Evolutionary conservation across 306 rosid species (phyloP).

Genomic region (Vicia faba): DNA sequence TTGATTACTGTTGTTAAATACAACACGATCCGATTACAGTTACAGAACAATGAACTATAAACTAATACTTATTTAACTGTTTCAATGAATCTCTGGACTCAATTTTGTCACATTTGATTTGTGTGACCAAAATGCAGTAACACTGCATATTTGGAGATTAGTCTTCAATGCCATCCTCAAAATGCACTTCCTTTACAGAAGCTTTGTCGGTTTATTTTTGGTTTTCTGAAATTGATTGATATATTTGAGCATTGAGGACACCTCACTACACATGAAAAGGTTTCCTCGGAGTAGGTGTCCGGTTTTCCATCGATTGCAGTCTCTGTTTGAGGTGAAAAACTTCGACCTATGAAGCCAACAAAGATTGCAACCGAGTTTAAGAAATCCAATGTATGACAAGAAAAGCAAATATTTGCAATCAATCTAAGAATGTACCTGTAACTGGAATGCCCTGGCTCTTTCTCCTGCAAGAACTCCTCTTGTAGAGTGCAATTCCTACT

Average conservation of each 20-base stretch:
- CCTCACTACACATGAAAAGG: constrained; percentile 55
- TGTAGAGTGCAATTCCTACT: constrained; percentile 86
- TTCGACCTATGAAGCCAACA: constrained; percentile 65
- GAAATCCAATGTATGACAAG: neutral
- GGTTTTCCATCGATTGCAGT: constrained; percentile 86
- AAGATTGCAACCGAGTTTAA: neutral
- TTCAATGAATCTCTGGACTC: constrained; percentile 8
- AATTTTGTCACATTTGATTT: constrained; percentile 4
- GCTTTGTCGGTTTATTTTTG: constrained; percentile 13
- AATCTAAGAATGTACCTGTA: constrained; percentile 62
- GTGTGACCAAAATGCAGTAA: constrained; percentile 9
- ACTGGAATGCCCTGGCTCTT: constrained; percentile 90
- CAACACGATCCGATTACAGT: neutral
- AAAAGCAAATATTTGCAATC: neutral
- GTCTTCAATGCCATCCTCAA: constrained; percentile 12
- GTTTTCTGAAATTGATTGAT: constrained; percentile 12
- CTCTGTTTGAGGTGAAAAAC: constrained; percentile 95
- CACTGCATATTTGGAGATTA: constrained; percentile 4
- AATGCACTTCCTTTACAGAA: constrained; percentile 6
- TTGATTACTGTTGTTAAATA: neutral
- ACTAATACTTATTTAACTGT: neutral
- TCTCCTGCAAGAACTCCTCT: constrained; percentile 94
- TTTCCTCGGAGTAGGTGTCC: constrained; percentile 87
- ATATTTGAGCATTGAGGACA: constrained; percentile 11
- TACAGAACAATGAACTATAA: constrained; percentile 3